Evolutionary conservation across 2,329 filamentous ascomycete species (phyloP).

Genomic region (Clarireedia hainanense): DNA sequence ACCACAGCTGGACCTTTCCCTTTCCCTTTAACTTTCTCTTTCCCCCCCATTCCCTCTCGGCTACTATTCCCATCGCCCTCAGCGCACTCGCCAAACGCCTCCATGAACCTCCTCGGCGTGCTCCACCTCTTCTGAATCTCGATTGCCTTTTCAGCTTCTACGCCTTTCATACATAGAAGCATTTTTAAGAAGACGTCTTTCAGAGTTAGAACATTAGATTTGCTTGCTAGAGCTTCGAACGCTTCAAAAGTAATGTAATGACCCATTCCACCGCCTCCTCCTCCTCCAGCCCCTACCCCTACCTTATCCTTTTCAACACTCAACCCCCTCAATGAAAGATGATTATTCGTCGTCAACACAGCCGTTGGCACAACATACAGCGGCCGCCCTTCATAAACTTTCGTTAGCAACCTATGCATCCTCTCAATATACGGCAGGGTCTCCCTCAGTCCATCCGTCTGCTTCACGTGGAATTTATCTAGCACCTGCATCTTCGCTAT

Average conservation of each 20-base stretch:
- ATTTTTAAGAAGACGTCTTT: constrained; percentile 75
- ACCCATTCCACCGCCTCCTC: constrained; percentile 19
- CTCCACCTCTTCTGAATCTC: constrained; percentile 75
- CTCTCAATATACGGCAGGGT: constrained; percentile 67
- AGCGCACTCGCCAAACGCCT: constrained; percentile 45
- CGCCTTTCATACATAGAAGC: constrained; percentile 71
- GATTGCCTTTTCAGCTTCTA: constrained; percentile 70
- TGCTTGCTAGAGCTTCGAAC: constrained; percentile 65
- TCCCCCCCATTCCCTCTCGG: not conserved
- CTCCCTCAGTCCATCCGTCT: constrained; percentile 67
- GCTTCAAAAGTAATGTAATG: constrained; percentile 63
- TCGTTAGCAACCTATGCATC: constrained; percentile 62
- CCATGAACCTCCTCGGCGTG: constrained; percentile 64
- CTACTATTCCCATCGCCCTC: constrained; percentile 32
- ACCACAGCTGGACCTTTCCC: not conserved
- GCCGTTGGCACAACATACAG: constrained; percentile 59
- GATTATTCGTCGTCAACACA: constrained; percentile 56
- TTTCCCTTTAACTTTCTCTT: not conserved
- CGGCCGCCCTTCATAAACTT: constrained; percentile 51
- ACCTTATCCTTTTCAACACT: not conserved
- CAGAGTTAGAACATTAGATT: constrained; percentile 66
- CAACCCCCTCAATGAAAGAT: constrained; percentile 29
- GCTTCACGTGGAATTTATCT: constrained; percentile 72
- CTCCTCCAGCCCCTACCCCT: constrained; percentile 9
- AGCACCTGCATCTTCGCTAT: constrained; percentile 73